A percentile compares a stretch with the other conserved stretches of the same genome.
phyloP scores from a whole-genome alignment of 257 asterid species.

The Lavandula angustifolia region DNA sequence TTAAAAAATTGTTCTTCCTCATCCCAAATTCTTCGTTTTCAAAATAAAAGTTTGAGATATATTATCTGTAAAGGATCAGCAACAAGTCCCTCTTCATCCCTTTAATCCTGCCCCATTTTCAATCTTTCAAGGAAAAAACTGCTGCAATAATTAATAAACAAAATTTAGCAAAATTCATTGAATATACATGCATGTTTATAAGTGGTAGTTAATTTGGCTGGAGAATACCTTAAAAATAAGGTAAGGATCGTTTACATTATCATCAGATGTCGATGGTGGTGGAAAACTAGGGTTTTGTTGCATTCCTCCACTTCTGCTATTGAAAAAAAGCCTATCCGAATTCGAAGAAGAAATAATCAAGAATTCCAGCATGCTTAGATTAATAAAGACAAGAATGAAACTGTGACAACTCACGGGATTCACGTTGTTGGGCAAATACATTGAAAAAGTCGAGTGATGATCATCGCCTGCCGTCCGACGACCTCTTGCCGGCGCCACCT shows the following conservation, averaged over 20 bases:
- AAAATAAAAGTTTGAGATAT: no score
- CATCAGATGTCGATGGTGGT: slow-evolving; percentile 7
- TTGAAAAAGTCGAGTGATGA: slow-evolving; percentile 21
- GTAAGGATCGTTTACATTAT: slow-evolving; percentile 18
- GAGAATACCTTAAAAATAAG: slow-evolving; percentile 21
- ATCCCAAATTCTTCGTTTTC: no score
- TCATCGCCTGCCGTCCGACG: slow-evolving; percentile 5
- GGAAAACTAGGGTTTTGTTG: slow-evolving; percentile 1
- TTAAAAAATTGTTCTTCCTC: no score
- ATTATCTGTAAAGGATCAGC: no score
- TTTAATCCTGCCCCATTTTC: no score
- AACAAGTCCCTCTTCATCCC: no score
- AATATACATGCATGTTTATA: no score
- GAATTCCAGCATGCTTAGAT: neutral
- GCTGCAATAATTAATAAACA: no score
- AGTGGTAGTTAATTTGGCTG: neutral
- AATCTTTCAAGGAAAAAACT: no score
- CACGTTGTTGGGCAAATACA: slow-evolving; percentile 8
- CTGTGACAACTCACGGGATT: slow-evolving; percentile 22
- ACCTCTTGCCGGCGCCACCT: neutral
- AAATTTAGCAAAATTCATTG: no score
- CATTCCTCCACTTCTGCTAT: slow-evolving; percentile 16
- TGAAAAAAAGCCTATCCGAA: slow-evolving; percentile 7
- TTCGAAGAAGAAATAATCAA: neutral
- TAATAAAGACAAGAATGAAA: neutral